Percentiles rank a stretch among this genome's conserved stretches.
Evolutionary conservation across 768 basidiomycete species (phyloP).

Genomic region (Royoungia palumana): DNA sequence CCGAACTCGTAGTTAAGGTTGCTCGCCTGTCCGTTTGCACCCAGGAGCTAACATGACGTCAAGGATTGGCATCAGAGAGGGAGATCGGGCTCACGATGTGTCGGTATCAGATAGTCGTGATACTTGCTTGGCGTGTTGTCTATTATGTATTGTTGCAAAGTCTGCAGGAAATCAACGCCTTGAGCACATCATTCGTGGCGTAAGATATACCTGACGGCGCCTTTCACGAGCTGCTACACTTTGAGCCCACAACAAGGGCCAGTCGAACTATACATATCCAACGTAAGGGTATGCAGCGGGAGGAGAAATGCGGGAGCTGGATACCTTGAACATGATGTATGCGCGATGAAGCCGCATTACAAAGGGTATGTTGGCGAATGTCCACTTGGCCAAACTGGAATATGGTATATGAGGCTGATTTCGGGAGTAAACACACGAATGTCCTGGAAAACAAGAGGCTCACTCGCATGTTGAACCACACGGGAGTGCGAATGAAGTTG

Average conservation of each 20-base stretch:
- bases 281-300: neutral
- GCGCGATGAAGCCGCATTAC: slow-evolving; percentile 50
- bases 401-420: slow-evolving; percentile 38
- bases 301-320: neutral
- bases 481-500: slow-evolving; percentile 59
- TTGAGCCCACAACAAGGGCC: slow-evolving; percentile 12
- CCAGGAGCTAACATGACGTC: slow-evolving; percentile 43
- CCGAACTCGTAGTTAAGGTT: neutral
- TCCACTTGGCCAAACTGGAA: slow-evolving; percentile 42
- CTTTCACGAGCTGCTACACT: slow-evolving; percentile 10
- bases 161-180: slow-evolving; percentile 25
- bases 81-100: slow-evolving; percentile 40
- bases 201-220: slow-evolving; percentile 9
- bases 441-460: slow-evolving; percentile 7
- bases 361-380: slow-evolving; percentile 52
- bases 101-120: slow-evolving; percentile 45
- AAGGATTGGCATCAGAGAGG: neutral
- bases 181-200: no score
- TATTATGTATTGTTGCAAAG: slow-evolving; percentile 44
- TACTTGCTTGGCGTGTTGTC: slow-evolving; percentile 48
- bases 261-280: slow-evolving; percentile 16
- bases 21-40: slow-evolving; percentile 49
- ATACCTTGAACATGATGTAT: slow-evolving; percentile 47
- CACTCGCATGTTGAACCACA: slow-evolving; percentile 58
- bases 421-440: slow-evolving; percentile 24